Evolutionary conservation across 768 basidiomycete genomes (phyloP).

Genomic region (Boletus insuetus): DNA sequence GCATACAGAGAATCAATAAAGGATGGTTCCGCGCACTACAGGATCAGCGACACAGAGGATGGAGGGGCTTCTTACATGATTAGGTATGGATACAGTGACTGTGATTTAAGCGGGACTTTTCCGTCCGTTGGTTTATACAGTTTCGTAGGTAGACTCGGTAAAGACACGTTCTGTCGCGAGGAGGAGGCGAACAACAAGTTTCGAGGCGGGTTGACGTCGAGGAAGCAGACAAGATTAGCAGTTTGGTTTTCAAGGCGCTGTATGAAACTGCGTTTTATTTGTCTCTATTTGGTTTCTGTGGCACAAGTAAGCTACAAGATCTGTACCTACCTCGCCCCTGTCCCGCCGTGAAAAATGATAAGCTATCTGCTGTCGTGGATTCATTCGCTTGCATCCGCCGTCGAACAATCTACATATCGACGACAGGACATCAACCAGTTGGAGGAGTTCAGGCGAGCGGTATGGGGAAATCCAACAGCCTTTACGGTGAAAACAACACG

Average conservation of each 20-base stretch:
- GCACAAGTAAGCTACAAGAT: conserved; percentile 7
- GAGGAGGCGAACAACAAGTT: conserved; percentile 1
- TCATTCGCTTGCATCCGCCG: too few species aligned
- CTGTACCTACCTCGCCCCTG: too few species aligned
- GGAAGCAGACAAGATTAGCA: conserved; percentile 7
- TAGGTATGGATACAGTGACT: conserved; percentile 34
- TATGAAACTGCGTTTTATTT: conserved; percentile 25
- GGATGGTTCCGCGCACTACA: conserved; percentile 23
- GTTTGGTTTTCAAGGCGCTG: conserved; percentile 2
- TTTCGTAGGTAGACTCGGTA: conserved; percentile 23
- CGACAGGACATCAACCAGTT: too few species aligned
- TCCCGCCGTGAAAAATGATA: too few species aligned
- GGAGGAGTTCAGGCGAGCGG: too few species aligned
- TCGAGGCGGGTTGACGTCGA: conserved; percentile 9
- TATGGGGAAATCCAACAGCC: too few species aligned
- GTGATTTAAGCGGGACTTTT: conserved; percentile 17
- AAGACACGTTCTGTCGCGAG: background rate
- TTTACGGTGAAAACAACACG: too few species aligned
- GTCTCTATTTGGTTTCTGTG: conserved; percentile 24
- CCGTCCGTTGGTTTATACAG: conserved; percentile 22
- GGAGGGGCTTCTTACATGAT: conserved; percentile 31
- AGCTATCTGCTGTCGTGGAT: too few species aligned
- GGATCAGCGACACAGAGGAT: conserved; percentile 27
- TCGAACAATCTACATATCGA: too few species aligned
- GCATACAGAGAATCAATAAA: conserved; percentile 9